A percentile compares a stretch with the other conserved stretches of the same genome.
These are phyloP conservation scores for Sugiyamaella neomexicana DNA, from an alignment of 1,139 yeast genomes.

Conservation along the genomic window DNA sequence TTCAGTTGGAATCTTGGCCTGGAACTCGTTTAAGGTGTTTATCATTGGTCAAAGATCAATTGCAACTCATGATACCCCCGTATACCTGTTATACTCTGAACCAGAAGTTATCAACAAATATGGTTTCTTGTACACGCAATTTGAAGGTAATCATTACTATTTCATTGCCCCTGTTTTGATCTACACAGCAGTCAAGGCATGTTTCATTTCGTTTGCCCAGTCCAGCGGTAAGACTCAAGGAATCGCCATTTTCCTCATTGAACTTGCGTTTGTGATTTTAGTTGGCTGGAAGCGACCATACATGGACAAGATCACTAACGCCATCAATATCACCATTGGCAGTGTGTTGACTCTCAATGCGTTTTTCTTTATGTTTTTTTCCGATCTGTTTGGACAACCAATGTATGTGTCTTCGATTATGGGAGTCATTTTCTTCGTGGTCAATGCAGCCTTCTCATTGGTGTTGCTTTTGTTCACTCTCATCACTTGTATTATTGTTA, in stretches of 20 bases:
- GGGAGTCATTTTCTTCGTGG: conserved; percentile 83
- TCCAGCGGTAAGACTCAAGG: conserved; percentile 77
- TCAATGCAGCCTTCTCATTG: conserved; percentile 88
- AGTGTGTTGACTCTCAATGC: conserved; percentile 78
- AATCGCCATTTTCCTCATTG: conserved; percentile 71
- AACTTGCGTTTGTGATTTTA: conserved; percentile 62
- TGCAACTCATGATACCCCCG: conserved; percentile 79
- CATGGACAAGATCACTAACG: conserved; percentile 91
- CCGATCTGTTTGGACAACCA: conserved; percentile 82
- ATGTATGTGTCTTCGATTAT: conserved; percentile 85
- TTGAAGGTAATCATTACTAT: conserved; percentile 79
- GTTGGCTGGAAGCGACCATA: conserved; percentile 78
- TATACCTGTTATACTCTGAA: conserved; percentile 85
- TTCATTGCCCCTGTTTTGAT: conserved; percentile 64
- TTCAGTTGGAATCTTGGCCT: conserved; percentile 58
- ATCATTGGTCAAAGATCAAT: conserved; percentile 70
- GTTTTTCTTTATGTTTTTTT: conserved; percentile 83
- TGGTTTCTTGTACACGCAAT: conserved; percentile 90
- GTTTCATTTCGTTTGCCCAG: conserved; percentile 86
- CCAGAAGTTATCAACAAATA: conserved; percentile 74
- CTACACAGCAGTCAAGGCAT: conserved; percentile 71
- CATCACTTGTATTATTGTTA: conserved; percentile 78
- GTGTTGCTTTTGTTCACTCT: conserved; percentile 74
- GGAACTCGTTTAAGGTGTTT: conserved; percentile 71
- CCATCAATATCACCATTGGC: conserved; percentile 80